These are phyloP conservation scores for Acorus calamus DNA, from an alignment of 106 monocot species.

Conservation along the genomic window DNA sequence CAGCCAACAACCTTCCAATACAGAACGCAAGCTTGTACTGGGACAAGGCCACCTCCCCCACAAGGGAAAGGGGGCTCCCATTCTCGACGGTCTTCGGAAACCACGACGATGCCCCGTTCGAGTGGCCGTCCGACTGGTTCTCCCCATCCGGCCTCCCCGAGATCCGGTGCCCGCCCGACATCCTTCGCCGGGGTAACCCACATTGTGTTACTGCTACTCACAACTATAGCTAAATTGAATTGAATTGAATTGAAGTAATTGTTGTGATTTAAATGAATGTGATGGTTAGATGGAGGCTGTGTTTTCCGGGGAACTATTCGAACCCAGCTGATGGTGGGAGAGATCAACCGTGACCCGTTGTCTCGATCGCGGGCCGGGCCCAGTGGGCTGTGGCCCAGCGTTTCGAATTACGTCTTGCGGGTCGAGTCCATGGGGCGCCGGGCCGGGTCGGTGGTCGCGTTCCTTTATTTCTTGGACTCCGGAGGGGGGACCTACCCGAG, in stretches of 20 bases:
- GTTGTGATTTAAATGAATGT: background rate
- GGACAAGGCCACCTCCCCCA: slow-evolving; percentile 62
- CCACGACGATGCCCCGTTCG: slow-evolving; percentile 78
- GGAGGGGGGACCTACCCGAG: slow-evolving; percentile 89
- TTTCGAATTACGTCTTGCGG: slow-evolving; percentile 74
- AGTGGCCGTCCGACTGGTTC: slow-evolving; percentile 95
- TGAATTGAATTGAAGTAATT: too few species aligned
- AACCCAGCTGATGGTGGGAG: slow-evolving; percentile 40
- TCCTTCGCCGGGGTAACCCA: background rate
- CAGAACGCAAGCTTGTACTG: slow-evolving; percentile 78
- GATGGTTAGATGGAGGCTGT: slow-evolving; percentile 31
- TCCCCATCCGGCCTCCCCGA: slow-evolving; percentile 59
- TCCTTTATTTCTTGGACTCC: slow-evolving; percentile 82
- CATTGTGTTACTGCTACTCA: too few species aligned
- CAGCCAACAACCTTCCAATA: slow-evolving; percentile 80
- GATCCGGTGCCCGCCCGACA: slow-evolving; percentile 24
- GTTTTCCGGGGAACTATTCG: slow-evolving; percentile 60
- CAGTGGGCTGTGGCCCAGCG: slow-evolving; percentile 64
- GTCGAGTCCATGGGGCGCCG: slow-evolving; percentile 34
- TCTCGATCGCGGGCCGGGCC: slow-evolving; percentile 52
- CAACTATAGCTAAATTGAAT: too few species aligned
- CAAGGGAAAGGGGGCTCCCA: slow-evolving; percentile 66
- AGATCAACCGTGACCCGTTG: slow-evolving; percentile 33
- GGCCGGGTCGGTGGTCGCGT: slow-evolving; percentile 21
- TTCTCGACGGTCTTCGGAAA: slow-evolving; percentile 83